A percentile compares a stretch with the other conserved stretches of the same genome.
Evolutionary conservation across 192 early-diverging fungal genomes (phyloP).

Genomic region (Backusella westeae): DNA sequence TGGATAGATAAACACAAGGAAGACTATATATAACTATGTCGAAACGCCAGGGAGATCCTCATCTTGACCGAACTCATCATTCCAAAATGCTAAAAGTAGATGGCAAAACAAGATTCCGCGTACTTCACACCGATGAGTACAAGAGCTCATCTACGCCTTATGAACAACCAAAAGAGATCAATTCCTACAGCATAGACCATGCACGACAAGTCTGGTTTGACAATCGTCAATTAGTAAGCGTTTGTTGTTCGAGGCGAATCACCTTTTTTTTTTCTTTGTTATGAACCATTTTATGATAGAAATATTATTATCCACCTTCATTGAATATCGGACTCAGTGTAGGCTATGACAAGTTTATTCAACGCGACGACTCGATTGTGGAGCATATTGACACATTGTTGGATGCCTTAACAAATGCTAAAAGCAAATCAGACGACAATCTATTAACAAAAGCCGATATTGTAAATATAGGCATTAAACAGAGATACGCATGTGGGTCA

Average conservation of each 20-base stretch:
- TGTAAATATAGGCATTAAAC: constrained; percentile 15
- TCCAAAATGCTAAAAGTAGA: neutral
- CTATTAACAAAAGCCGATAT: constrained; percentile 26
- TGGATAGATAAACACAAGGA: neutral
- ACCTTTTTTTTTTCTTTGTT: neutral
- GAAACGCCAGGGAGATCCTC: neutral
- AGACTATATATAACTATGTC: neutral
- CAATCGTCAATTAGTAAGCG: constrained; percentile 50
- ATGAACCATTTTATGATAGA: constrained; percentile 31
- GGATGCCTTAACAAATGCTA: constrained; percentile 48
- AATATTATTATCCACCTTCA: constrained; percentile 52
- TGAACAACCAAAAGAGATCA: constrained; percentile 63
- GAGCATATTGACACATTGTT: constrained; percentile 87
- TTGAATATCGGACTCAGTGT: constrained; percentile 53
- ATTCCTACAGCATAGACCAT: constrained; percentile 64
- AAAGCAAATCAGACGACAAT: constrained; percentile 9
- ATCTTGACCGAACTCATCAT: neutral
- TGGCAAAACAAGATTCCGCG: constrained; percentile 16
- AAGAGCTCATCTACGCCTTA: constrained; percentile 43
- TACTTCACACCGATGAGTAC: constrained; percentile 21
- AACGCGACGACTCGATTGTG: constrained; percentile 51
- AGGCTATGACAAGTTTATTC: constrained; percentile 69
- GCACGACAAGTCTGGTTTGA: constrained; percentile 59
- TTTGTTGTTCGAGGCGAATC: constrained; percentile 12
- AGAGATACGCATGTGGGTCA: neutral